These are phyloP conservation scores for Claviceps capensis DNA, from an alignment of 2,329 filamentous ascomycete genomes.

Conservation along the genomic window DNA sequence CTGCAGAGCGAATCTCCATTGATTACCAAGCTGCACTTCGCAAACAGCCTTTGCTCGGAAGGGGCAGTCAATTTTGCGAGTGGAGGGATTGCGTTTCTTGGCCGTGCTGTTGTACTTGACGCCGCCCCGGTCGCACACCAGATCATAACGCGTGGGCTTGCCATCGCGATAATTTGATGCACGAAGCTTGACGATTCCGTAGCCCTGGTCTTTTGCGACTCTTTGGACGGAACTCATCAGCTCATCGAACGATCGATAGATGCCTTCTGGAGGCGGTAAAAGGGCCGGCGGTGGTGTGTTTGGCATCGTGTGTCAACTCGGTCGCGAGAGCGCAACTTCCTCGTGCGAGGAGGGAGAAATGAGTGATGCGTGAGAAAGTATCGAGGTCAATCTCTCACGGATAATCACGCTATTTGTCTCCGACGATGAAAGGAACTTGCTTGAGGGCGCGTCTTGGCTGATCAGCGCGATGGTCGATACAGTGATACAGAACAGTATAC, in stretches of 20 bases:
- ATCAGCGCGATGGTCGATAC: neutral
- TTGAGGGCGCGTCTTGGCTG: neutral
- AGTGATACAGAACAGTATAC: neutral
- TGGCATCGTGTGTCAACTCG: constrained; percentile 25
- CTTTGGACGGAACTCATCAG: constrained; percentile 43
- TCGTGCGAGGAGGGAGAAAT: constrained; percentile 6
- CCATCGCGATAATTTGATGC: constrained; percentile 50
- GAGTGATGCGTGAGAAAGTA: neutral
- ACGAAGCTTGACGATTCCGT: constrained; percentile 48
- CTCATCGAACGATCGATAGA: constrained; percentile 46
- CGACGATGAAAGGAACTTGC: neutral
- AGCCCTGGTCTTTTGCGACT: constrained; percentile 47
- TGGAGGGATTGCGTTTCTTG: constrained; percentile 50
- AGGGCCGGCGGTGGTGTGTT: constrained; percentile 34
- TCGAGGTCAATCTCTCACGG: neutral
- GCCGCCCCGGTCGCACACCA: constrained; percentile 49
- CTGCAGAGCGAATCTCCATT: constrained; percentile 51
- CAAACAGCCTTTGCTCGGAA: constrained; percentile 51
- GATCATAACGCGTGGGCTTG: constrained; percentile 47
- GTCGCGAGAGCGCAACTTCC: constrained; percentile 17
- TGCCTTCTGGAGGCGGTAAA: constrained; percentile 44
- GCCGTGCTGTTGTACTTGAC: constrained; percentile 53
- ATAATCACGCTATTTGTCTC: neutral
- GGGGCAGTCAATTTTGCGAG: constrained; percentile 49
- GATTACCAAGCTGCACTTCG: constrained; percentile 47